A percentile compares a stretch with the other conserved stretches of the same genome.
Evolutionary conservation across 2,329 filamentous ascomycete genomes (phyloP).

Genomic region (Coleophoma crateriformis): DNA sequence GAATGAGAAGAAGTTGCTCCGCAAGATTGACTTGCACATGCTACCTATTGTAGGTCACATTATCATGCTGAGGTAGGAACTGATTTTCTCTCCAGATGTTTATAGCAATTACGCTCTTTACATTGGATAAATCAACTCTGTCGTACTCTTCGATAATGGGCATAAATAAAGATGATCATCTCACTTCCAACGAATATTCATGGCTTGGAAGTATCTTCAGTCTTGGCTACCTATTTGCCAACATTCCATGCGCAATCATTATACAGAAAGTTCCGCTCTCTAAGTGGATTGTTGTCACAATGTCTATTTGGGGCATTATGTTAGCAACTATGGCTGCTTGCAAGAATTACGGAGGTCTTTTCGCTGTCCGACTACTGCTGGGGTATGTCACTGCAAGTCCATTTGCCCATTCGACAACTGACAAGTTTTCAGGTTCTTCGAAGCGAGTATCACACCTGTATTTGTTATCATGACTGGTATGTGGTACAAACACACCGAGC

Average conservation of each 20-base stretch:
- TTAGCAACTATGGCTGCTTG: conserved; percentile 56
- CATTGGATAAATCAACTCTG: conserved; percentile 25
- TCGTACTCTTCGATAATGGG: conserved; percentile 36
- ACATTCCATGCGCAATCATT: conserved; percentile 1
- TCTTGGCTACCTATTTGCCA: conserved; percentile 23
- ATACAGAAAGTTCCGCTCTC: conserved; percentile 49
- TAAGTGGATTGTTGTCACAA: conserved; percentile 53
- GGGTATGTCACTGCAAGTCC: conserved; percentile 8
- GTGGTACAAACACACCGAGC: conserved; percentile 66
- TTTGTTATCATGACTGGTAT: conserved; percentile 60
- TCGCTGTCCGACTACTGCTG: conserved; percentile 47
- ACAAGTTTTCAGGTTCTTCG: conserved; percentile 43
- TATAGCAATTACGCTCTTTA: conserved; percentile 27
- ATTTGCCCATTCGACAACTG: not conserved
- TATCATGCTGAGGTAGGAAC: not conserved
- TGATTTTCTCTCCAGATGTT: not conserved
- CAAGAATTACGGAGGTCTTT: conserved; percentile 49
- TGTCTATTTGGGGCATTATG: conserved; percentile 51
- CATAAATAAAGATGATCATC: conserved; percentile 27
- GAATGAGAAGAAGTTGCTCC: not conserved
- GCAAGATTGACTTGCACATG: conserved; percentile 3
- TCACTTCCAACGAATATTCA: conserved; percentile 35
- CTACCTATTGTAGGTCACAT: conserved; percentile 26
- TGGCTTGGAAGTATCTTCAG: conserved; percentile 38
- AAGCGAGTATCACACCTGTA: conserved; percentile 59